A percentile compares a stretch with the other conserved stretches of the same genome.
Conservation (phyloP, 2,329 filamentous ascomycete genomes). For the Aureobasidium sp. region DNA sequence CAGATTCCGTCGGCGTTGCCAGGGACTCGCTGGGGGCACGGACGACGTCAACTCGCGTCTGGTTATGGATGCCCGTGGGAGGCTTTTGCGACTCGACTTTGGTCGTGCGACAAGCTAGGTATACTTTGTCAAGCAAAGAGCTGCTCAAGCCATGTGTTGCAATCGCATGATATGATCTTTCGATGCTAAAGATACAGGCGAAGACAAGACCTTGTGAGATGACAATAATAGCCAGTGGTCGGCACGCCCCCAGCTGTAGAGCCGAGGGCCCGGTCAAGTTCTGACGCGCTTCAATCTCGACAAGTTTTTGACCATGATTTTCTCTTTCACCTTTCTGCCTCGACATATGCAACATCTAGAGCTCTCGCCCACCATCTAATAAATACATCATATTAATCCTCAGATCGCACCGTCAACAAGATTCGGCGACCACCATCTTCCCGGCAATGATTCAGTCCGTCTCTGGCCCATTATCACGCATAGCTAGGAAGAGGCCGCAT, state of each 20-base stretch:
- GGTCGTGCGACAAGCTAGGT: background rate
- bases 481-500: slow-evolving; percentile 41
- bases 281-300: slow-evolving; percentile 9
- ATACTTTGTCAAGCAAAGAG: background rate
- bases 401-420: background rate
- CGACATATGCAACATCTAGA: background rate
- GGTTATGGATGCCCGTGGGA: background rate
- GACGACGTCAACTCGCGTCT: background rate
- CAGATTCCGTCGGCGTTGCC: background rate
- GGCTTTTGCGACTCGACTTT: no score
- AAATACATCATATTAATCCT: background rate
- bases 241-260: background rate
- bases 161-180: background rate
- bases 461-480: slow-evolving; percentile 6
- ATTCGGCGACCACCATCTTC: background rate
- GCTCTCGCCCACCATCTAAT: background rate
- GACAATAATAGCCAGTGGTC: background rate
- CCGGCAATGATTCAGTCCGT: slow-evolving; percentile 17
- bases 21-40: background rate
- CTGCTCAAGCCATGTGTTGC: background rate
- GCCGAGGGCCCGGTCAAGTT: background rate
- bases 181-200: background rate
- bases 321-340: background rate
- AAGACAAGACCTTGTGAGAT: background rate
- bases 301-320: slow-evolving; percentile 14